Evolutionary conservation across 805 yeast species (phyloP), one percentile per base, ranked within the genome.

Genomic region (Saccharomyces mikatae): DNA sequence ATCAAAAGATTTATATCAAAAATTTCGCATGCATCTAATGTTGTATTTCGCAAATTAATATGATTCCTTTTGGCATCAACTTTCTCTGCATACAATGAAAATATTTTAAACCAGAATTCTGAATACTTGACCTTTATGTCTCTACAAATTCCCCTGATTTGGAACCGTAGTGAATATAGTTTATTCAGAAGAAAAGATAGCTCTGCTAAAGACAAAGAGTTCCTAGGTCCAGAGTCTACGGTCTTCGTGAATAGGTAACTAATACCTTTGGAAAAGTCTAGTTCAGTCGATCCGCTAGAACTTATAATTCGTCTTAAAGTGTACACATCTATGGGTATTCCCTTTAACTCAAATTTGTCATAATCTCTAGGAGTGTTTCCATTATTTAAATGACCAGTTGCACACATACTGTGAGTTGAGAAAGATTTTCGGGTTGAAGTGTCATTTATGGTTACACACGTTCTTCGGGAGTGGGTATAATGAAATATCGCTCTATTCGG

Each of bases 1-100:
- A 60, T 52, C 44, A 62, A 54, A 22, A 52, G 48, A 46, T 60
- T 62, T 28, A 61, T 28, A 50, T 62, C 66, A 50, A 36, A 36
- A 5, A 36, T 36, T 17, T 36, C 44, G 13, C 44, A 36, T 17
- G 44, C 17, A 36, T 36, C 44, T 36, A 36, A 17, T 36, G 21
- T 17, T 17, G 24, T 36, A 36, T 36, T 36, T 8, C 44, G 44
- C 17, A 36, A 36, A 17, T 36, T 36, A 17, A 36, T 8, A 8
- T 36, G 44, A 11, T 36, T 9, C 10, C 44, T 36, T 22, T 17
- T 36, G 22, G 22, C 11, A 8, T 36, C 44, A 8, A 36, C 44
- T 36, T 36, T 36, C 17, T 36, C 44, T 17, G 44, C 44, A 21
- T 36, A 36, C 8, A 36, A 17, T 3, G 44, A 36, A 17, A 36